phyloP scores from a whole-genome alignment of 2,329 filamentous ascomycete species.

The Colletotrichum zoysiae region DNA sequence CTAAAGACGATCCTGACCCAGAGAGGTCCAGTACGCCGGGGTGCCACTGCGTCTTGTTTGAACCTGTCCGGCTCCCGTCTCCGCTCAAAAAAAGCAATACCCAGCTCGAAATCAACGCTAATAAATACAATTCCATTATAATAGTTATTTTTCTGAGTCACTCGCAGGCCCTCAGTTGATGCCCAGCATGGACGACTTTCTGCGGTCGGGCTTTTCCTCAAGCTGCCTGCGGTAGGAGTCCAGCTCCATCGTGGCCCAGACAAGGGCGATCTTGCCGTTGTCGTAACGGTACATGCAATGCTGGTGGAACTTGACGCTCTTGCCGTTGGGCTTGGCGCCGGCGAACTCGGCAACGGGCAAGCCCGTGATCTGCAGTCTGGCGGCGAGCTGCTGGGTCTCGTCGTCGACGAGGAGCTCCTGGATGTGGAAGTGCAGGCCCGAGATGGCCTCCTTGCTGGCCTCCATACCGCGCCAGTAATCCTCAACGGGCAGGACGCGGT shows the following conservation, averaged over 20 bases:
- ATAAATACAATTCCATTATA: background rate
- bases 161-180: slow-evolving; percentile 15
- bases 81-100: background rate
- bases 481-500: slow-evolving; percentile 42
- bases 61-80: background rate
- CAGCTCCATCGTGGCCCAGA: slow-evolving; percentile 52
- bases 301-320: slow-evolving; percentile 49
- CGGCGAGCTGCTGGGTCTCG: slow-evolving; percentile 49
- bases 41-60: background rate
- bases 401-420: slow-evolving; percentile 49
- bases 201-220: slow-evolving; percentile 13
- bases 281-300: slow-evolving; percentile 52
- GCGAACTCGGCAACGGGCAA: slow-evolving; percentile 46
- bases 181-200: slow-evolving; percentile 34
- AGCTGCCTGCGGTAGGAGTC: slow-evolving; percentile 44
- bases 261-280: slow-evolving; percentile 49
- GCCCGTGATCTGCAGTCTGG: slow-evolving; percentile 49
- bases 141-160: background rate
- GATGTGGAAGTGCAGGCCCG: slow-evolving; percentile 47
- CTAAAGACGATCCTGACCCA: background rate
- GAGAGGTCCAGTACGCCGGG: background rate
- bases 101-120: background rate
- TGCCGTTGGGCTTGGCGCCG: slow-evolving; percentile 48
- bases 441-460: slow-evolving; percentile 46
- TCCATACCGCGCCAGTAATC: slow-evolving; percentile 49